Percentiles rank a stretch among this genome's conserved stretches.
Evolutionary conservation across 78 protist species (phyloP).

Genomic region (Dictyostelium purpureum): DNA sequence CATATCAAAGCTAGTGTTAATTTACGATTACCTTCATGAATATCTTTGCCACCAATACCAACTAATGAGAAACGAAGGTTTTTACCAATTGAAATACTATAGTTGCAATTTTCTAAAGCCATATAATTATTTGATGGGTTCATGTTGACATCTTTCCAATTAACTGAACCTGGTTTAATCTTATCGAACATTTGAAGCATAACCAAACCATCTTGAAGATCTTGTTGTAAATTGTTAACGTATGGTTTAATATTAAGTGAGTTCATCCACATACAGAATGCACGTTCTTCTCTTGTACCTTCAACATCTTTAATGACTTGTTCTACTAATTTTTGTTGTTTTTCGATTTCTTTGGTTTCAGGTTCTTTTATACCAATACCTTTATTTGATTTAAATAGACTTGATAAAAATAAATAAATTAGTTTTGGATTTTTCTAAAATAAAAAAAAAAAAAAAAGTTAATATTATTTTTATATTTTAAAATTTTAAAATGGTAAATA

Average conservation of each 20-base stretch:
- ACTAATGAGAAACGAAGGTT: conserved; percentile 78
- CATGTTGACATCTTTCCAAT: conserved; percentile 60
- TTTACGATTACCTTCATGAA: conserved; percentile 89
- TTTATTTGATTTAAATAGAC: conserved; percentile 60
- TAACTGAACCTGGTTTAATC: conserved; percentile 81
- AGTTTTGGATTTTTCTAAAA: conserved; percentile 42
- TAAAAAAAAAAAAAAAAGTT: neutral
- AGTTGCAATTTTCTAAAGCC: conserved; percentile 92
- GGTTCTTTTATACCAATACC: conserved; percentile 49
- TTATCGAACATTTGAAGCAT: conserved; percentile 79
- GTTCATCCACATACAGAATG: conserved; percentile 90
- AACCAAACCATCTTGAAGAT: conserved; percentile 79
- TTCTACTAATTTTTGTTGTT: conserved; percentile 25
- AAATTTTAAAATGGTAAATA: neutral
- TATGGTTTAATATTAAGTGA: conserved; percentile 79
- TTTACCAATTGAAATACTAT: conserved; percentile 83
- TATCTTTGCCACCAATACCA: conserved; percentile 91
- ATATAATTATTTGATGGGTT: conserved; percentile 74
- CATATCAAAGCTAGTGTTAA: conserved; percentile 89
- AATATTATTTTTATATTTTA: neutral
- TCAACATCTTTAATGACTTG: conserved; percentile 53
- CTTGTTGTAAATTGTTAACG: conserved; percentile 74
- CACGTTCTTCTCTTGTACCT: conserved; percentile 88
- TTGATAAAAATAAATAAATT: conserved; percentile 27
- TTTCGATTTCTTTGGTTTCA: neutral